phyloP scores from a whole-genome alignment of 2,329 filamentous ascomycete genomes.

The Xylaria digitata region DNA sequence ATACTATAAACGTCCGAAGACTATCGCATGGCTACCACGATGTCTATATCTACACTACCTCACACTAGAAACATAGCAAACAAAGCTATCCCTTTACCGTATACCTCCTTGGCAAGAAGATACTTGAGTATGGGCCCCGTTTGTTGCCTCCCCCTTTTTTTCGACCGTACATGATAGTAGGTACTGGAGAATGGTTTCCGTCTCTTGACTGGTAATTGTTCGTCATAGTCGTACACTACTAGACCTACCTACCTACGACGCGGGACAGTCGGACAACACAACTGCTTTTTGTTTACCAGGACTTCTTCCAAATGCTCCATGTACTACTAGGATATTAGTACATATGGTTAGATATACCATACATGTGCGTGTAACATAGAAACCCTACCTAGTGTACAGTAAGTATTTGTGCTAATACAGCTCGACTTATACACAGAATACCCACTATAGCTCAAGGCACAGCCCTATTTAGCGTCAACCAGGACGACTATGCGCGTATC shows the following conservation, averaged over 20 bases:
- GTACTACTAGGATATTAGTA: not conserved
- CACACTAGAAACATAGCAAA: not conserved
- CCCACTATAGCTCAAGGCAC: constrained; percentile 1
- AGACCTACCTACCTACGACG: not conserved
- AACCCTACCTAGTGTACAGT: too few species aligned
- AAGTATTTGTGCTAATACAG: constrained; percentile 2
- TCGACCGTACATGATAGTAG: constrained; percentile 15
- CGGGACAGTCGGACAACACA: not conserved
- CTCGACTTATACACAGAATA: not conserved
- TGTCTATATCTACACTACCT: too few species aligned
- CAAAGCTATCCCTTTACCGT: constrained; percentile 5
- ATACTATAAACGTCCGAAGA: constrained; percentile 23
- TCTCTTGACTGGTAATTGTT: constrained; percentile 31
- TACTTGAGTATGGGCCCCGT: not conserved
- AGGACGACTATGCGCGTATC: constrained; percentile 1
- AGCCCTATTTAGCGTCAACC: constrained; percentile 13
- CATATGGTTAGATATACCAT: too few species aligned
- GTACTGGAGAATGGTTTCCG: not conserved
- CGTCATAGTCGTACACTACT: constrained; percentile 24
- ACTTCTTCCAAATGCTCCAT: not conserved
- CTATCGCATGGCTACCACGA: not conserved
- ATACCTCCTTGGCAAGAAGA: constrained; percentile 7
- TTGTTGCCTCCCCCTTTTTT: constrained; percentile 1
- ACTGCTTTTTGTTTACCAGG: constrained; percentile 1
- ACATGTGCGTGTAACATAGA: not conserved